Evolutionary conservation across 2,329 filamentous ascomycete species (phyloP), one percentile per base, ranked within the genome.

Genomic region (Curvularia lunata): DNA sequence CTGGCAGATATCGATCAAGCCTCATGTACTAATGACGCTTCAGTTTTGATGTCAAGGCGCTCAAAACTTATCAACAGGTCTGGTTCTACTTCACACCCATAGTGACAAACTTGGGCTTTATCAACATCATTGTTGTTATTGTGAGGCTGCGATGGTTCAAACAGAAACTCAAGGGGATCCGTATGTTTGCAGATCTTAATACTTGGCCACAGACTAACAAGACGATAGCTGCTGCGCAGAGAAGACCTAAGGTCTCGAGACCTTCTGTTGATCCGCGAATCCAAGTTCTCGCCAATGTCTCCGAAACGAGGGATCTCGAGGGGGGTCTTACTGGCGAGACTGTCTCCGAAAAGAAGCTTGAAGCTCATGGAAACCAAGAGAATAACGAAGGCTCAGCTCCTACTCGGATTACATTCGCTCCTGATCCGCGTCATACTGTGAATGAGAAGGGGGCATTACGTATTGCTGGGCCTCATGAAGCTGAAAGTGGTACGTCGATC

Each of bases 101-200:
- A 52, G 16, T 76, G 12, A 77, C 75, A 59, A 78, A 73, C 10
- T 74, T 76, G 19, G 78, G 78, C 45, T 76, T 77, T 55, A 77
- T 79, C 47, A 76, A 79, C 38, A 72, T 90, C 1, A 89, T 86
- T 40, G 92, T 99, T 40, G 95, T 99, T 6, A 93, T 97, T 66
- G 84, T 98, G 12, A 89, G 95, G 23, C 82, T 99, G 1, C 97
- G 97, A 77, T 99, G 94, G 94, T 99, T 99, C 73, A 93, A 98
- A 77, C 97, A 96, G 77, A 87, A 92, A 6, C 97, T 99, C 73
- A 90, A 96, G 73, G 84, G 91, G 67, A 85, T 97, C 62, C 92
- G 90, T 58, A 46, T n/a, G 40, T 45, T 34, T 8, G 9, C 9
- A 4, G 4, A 5, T 27, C 19, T 13, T 13, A 21, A 23, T 13